These are phyloP conservation scores for Crithidia brevicula DNA, from an alignment of 208 protist genomes.

Conservation along the genomic window DNA sequence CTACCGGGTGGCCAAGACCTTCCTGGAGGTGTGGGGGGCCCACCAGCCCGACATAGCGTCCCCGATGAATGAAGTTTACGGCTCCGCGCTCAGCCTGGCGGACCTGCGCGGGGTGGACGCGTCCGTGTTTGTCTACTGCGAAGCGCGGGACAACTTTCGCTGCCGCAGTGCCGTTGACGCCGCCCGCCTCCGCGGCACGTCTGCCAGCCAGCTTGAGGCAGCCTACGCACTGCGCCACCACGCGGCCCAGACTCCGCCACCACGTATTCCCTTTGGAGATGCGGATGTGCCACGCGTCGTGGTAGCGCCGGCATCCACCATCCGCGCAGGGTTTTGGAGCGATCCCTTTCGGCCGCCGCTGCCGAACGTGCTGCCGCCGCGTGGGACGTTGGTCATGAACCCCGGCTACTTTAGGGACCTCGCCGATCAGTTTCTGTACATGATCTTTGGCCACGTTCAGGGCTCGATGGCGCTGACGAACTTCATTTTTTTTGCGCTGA, in stretches of 20 bases:
- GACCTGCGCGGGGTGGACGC: constrained; percentile 41
- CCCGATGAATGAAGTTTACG: constrained; percentile 61
- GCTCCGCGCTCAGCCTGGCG: constrained; percentile 35
- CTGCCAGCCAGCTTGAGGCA: constrained; percentile 36
- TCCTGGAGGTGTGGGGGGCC: constrained; percentile 31
- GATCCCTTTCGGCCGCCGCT: constrained; percentile 50
- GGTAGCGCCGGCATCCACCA: constrained; percentile 16
- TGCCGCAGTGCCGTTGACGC: constrained; percentile 40
- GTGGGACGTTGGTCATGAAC: constrained; percentile 54
- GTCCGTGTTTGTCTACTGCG: constrained; percentile 43
- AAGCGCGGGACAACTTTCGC: constrained; percentile 21
- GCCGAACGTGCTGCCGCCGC: constrained; percentile 39
- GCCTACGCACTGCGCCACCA: constrained; percentile 24
- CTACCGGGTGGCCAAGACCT: constrained; percentile 27
- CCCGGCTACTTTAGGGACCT: constrained; percentile 57
- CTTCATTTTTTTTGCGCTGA: constrained; percentile 20
- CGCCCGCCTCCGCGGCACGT: constrained; percentile 20
- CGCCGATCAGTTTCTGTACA: constrained; percentile 27
- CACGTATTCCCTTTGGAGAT: constrained; percentile 10
- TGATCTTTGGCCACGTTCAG: constrained; percentile 30
- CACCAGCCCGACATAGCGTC: not conserved
- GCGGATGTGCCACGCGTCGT: constrained; percentile 10
- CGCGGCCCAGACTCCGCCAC: constrained; percentile 2
- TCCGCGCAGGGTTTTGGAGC: constrained; percentile 32
- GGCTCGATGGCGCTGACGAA: constrained; percentile 15